These are phyloP conservation scores for Saccharomycopsis sp. DNA, from an alignment of 805 yeast species.

Conservation along the genomic window DNA sequence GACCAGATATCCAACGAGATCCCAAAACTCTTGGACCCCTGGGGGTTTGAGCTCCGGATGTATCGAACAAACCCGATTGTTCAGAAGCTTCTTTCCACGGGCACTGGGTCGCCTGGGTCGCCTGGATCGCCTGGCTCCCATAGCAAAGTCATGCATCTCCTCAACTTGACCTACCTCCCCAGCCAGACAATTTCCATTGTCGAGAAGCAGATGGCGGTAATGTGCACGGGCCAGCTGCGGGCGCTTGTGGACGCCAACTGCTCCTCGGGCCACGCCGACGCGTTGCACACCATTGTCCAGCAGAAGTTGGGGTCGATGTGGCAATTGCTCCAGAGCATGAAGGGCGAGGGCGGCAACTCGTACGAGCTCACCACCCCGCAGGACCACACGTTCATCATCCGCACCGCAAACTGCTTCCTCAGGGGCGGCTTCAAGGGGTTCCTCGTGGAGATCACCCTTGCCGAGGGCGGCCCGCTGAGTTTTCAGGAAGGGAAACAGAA, in stretches of 20 bases:
- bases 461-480: too few species aligned
- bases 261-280: conserved; percentile 46
- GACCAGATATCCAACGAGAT: conserved; percentile 61
- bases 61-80: conserved; percentile 51
- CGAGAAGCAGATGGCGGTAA: conserved; percentile 26
- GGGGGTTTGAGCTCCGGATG: conserved; percentile 63
- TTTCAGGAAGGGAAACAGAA: conserved; percentile 19
- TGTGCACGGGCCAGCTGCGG: conserved; percentile 19
- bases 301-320: conserved; percentile 61
- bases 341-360: conserved; percentile 67
- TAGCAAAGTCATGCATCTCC: conserved; percentile 40
- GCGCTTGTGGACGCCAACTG: conserved; percentile 39
- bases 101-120: too few species aligned
- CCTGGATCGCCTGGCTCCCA: conserved; percentile 31
- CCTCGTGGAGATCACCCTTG: conserved; percentile 41
- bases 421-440: conserved; percentile 71
- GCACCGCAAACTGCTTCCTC: conserved; percentile 62
- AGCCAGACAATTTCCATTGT: conserved; percentile 41
- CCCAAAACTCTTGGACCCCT: conserved; percentile 51
- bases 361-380: conserved; percentile 40
- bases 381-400: conserved; percentile 31
- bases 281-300: conserved; percentile 45
- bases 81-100: conserved; percentile 6
- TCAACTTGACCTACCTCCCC: conserved; percentile 41
- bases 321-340: conserved; percentile 57